Percentiles rank a stretch among this genome's conserved stretches.
phyloP scores from a whole-genome alignment of 2,329 filamentous ascomycete species.

The Microsporum audouinii region DNA sequence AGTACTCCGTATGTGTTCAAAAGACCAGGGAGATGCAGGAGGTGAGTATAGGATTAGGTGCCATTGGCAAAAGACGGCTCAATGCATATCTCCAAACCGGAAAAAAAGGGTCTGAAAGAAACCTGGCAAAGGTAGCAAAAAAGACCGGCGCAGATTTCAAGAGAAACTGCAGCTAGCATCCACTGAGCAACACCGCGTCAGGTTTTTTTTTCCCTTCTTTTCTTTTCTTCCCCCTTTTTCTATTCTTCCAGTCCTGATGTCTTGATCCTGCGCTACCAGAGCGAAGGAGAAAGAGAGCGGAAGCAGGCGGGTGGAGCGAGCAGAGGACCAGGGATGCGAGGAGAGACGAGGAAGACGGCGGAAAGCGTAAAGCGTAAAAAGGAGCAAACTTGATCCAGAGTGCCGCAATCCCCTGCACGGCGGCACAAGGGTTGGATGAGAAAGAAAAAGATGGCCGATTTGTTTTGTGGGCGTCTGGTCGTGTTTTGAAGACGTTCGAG shows the following conservation, averaged over 20 bases:
- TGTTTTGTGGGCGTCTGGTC: not conserved
- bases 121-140: not conserved
- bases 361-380: conserved; percentile 1
- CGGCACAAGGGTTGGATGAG: not conserved
- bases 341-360: not conserved
- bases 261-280: not conserved
- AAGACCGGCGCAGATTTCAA: not conserved
- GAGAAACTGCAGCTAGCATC: not conserved
- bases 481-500: not conserved
- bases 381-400: not conserved
- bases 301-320: not conserved
- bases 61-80: not conserved
- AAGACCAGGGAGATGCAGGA: not conserved
- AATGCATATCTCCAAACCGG: not conserved
- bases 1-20: not conserved
- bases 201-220: not conserved
- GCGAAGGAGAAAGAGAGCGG: not conserved
- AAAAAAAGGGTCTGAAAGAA: not conserved
- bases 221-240: not conserved
- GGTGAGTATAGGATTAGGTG: not conserved
- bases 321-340: not conserved
- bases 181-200: not conserved
- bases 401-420: not conserved
- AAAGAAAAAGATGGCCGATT: not conserved
- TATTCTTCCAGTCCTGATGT: not conserved